A percentile compares a stretch with the other conserved stretches of the same genome.
These are phyloP conservation scores for Wickerhamiella australiensis DNA, from an alignment of 805 yeast genomes.

Conservation along the genomic window DNA sequence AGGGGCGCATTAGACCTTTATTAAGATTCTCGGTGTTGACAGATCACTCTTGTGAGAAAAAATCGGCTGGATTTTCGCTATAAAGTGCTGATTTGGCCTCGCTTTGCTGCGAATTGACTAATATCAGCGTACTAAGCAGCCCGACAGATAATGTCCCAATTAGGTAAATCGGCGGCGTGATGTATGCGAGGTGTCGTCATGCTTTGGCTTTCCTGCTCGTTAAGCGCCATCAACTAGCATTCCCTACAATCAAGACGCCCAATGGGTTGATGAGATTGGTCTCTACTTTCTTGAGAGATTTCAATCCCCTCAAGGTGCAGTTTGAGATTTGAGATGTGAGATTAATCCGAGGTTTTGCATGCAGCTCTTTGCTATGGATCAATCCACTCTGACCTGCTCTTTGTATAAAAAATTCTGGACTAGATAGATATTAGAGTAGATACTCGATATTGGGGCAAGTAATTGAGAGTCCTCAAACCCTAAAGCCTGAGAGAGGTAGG, in stretches of 20 bases:
- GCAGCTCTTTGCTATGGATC: too few relatives aligned
- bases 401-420: too few relatives aligned
- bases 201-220: background rate
- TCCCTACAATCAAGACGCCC: too few relatives aligned
- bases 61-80: background rate
- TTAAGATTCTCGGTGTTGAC: background rate
- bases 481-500: background rate
- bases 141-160: slow-evolving; percentile 10
- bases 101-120: background rate
- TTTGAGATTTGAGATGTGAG: background rate
- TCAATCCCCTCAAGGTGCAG: background rate
- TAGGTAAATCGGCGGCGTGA: slow-evolving; percentile 10
- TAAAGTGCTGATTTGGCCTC: background rate
- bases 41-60: background rate
- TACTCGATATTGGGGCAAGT: background rate
- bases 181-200: slow-evolving; percentile 9
- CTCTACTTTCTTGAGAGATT: too few relatives aligned
- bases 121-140: slow-evolving; percentile 6
- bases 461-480: background rate
- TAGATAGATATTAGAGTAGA: too few relatives aligned
- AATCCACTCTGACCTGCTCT: too few relatives aligned
- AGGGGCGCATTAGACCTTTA: background rate
- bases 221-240: background rate
- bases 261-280: too few relatives aligned
- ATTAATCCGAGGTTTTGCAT: background rate